Evolutionary conservation across 768 basidiomycete genomes (phyloP), one percentile per base, ranked within the genome.

Genomic region (Tulasnella sp.): DNA sequence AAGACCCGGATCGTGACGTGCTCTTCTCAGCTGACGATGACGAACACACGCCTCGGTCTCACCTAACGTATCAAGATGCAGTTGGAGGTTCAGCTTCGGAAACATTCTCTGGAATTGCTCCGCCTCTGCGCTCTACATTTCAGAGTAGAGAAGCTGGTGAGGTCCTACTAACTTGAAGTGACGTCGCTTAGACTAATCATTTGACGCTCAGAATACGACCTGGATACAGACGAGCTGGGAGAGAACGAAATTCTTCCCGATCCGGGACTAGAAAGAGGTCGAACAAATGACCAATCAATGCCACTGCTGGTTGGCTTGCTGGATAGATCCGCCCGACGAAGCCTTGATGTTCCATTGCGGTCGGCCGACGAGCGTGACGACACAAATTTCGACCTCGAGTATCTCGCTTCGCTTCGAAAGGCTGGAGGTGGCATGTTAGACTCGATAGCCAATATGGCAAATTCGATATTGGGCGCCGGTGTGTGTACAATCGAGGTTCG

Each of bases 391-490:
- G 72, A 90, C 67, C 63, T 91, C 60, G 76, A 91, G 52, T 79
- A 81, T 55, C 66, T 92, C 27, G 77, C 79, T 37, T 71, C 73
- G 19, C 82, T 82, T 63, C 69, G 71, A 39, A 70, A 66, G 33
- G 74, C 78, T 0, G 83, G 86, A 39, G 85, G 87, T 19, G 78
- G 80, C 0, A 65, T 90, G 69, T 8, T 88, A 1, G 79, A 86
- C 60, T 88, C 85, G 6, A 73, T 87, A 53, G 83, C 86, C 19
- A 86, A 92, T 63, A 95, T 95, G 93, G 85, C 89, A 19, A 96
- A 98, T 62, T 90, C 87, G 1, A 95, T 98, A 29, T 68, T 96
- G 12, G 92, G 92, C 37, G 92, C 92, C 61, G 91, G 90, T 77
- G 65, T 68, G 70, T 58, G 64, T 35, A 37, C 31, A 24, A n/a